A percentile compares a stretch with the other conserved stretches of the same genome.
phyloP scores from a whole-genome alignment of 129 eudicot species.

The Artemisia tridentata region DNA sequence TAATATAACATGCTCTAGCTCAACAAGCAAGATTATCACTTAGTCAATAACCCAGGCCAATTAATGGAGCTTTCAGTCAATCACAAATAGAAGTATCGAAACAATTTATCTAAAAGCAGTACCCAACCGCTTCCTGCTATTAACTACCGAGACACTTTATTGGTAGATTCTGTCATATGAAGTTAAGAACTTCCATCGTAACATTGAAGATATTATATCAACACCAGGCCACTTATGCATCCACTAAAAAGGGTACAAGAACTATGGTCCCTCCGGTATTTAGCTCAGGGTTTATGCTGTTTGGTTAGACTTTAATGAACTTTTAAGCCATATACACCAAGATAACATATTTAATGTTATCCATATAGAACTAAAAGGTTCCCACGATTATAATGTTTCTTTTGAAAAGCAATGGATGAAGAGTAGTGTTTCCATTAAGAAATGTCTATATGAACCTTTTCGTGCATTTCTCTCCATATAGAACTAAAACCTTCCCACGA shows the following conservation, averaged over 20 bases:
- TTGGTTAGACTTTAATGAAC: neutral
- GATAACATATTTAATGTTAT: neutral
- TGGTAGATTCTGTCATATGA: neutral
- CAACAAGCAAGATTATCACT: too few species aligned
- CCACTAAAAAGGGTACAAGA: neutral
- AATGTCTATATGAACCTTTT: too few species aligned
- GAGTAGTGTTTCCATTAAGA: neutral
- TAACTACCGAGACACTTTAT: neutral
- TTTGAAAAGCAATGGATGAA: neutral
- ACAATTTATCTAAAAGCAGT: neutral
- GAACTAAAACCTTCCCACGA: neutral
- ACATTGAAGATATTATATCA: neutral
- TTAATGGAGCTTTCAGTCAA: neutral
- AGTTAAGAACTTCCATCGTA: neutral
- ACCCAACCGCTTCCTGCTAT: constrained; percentile 7
- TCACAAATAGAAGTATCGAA: neutral
- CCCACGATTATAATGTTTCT: constrained; percentile 10
- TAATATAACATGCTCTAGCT: too few species aligned
- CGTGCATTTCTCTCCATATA: too few species aligned
- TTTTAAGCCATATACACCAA: neutral
- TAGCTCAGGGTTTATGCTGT: neutral
- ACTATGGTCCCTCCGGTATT: neutral
- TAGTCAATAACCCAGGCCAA: too few species aligned
- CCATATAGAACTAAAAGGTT: neutral
- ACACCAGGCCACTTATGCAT: constrained; percentile 3